Percentiles rank a stretch among this genome's conserved stretches.
phyloP scores from a whole-genome alignment of 2,329 filamentous ascomycete genomes.

The Penicillium sp. region DNA sequence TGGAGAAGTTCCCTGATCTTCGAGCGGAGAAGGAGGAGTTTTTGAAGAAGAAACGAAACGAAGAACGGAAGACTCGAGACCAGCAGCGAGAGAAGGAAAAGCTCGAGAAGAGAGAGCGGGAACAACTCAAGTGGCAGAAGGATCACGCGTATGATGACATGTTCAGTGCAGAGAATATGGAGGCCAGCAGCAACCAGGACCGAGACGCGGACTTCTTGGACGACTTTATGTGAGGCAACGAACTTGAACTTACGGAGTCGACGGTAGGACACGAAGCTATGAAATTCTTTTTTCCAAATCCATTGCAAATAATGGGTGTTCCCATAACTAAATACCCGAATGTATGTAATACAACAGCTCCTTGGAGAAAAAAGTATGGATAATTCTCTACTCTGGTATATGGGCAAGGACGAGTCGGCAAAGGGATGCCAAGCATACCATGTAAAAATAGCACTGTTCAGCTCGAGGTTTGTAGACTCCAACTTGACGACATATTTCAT shows the following conservation, averaged over 20 bases:
- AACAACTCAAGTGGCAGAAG: slow-evolving; percentile 87
- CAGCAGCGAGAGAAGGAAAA: slow-evolving; percentile 40
- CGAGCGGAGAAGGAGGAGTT: slow-evolving; percentile 74
- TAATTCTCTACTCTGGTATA: background rate
- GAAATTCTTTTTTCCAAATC: background rate
- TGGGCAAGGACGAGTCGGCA: background rate
- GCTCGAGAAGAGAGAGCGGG: slow-evolving; percentile 62
- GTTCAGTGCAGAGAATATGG: slow-evolving; percentile 76
- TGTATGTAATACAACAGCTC: background rate
- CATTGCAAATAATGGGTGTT: background rate
- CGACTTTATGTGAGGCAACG: slow-evolving; percentile 72
- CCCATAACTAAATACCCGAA: background rate
- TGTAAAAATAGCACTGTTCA: background rate
- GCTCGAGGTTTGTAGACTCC: background rate
- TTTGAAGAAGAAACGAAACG: slow-evolving; percentile 64
- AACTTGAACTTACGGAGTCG: background rate
- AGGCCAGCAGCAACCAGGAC: slow-evolving; percentile 76
- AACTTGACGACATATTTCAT: too few species aligned
- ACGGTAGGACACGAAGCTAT: slow-evolving; percentile 12
- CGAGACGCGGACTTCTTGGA: slow-evolving; percentile 69
- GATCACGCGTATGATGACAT: slow-evolving; percentile 97
- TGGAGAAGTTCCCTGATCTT: slow-evolving; percentile 81
- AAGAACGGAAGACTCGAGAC: slow-evolving; percentile 50
- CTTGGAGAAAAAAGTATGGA: background rate
- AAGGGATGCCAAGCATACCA: slow-evolving; percentile 1